Conservation (phyloP, 2,329 filamentous ascomycete species). For the Endoconidiophora polonica region DNA sequence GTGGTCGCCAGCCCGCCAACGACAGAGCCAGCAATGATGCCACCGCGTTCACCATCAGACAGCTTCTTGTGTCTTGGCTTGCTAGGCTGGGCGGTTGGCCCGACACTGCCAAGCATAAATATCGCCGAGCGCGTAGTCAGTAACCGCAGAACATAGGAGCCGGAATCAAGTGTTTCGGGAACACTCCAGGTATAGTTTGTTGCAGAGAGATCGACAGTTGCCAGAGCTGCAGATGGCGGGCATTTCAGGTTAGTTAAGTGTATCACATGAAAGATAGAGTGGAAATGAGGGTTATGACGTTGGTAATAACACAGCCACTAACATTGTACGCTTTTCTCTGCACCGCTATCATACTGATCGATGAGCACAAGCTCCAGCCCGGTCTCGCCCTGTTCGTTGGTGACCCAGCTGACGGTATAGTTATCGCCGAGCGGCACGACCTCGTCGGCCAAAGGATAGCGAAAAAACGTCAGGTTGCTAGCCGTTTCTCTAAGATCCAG, state of each 20-base stretch:
- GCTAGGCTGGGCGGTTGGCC: not conserved
- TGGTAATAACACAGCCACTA: not conserved
- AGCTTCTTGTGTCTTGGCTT: not conserved
- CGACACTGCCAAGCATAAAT: conserved; percentile 11
- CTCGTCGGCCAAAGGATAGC: conserved; percentile 3
- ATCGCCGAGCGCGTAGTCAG: conserved; percentile 5
- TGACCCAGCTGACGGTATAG: conserved; percentile 1
- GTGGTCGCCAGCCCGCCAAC: conserved; percentile 1
- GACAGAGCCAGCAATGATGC: conserved; percentile 8
- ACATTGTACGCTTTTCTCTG: conserved; percentile 1
- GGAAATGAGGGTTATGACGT: too few relatives aligned
- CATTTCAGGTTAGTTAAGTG: not conserved
- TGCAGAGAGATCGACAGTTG: not conserved
- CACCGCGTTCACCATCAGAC: conserved; percentile 1
- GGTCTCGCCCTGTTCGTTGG: not conserved
- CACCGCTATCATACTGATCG: conserved; percentile 1
- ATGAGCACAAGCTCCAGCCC: not conserved
- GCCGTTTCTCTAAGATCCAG: not conserved
- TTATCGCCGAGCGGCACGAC: conserved; percentile 3
- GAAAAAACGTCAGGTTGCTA: conserved; percentile 2
- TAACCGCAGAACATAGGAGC: conserved; percentile 10
- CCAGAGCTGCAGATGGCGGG: not conserved
- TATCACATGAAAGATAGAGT: not conserved
- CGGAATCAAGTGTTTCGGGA: conserved; percentile 5
- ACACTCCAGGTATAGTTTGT: conserved; percentile 10